phyloP scores from a whole-genome alignment of 169 alveolate genomes.

The Blepharisma undulans region DNA sequence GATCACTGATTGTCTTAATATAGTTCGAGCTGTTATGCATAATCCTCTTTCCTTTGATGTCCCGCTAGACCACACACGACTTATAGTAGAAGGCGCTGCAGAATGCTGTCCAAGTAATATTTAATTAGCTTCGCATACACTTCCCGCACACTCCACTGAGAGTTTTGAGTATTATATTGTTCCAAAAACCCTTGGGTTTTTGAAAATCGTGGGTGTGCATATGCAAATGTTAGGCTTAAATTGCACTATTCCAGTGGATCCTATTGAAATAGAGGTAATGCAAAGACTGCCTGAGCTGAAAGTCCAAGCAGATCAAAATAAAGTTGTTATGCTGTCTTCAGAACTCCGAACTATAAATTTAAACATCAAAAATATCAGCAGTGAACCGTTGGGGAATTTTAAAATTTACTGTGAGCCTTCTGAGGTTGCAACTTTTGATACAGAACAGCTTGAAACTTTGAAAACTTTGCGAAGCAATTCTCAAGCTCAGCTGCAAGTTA shows the following conservation, averaged over 20 bases:
- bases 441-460: background rate
- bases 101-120: slow-evolving; percentile 24
- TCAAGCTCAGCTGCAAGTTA: background rate
- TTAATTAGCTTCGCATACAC: background rate
- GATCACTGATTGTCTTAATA: slow-evolving; percentile 4
- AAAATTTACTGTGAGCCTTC: background rate
- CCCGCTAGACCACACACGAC: background rate
- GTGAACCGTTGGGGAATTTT: slow-evolving; percentile 11
- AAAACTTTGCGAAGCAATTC: background rate
- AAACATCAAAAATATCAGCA: background rate
- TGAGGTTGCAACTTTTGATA: slow-evolving; percentile 13
- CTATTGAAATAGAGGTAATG: slow-evolving; percentile 10
- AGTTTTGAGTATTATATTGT: background rate
- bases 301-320: background rate
- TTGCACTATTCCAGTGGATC: background rate
- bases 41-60: background rate
- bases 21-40: background rate
- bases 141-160: background rate
- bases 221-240: background rate
- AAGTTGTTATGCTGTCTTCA: slow-evolving; percentile 17
- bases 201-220: background rate
- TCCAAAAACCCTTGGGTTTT: background rate
- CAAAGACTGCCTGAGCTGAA: slow-evolving; percentile 22
- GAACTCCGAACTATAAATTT: background rate
- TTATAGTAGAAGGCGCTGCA: slow-evolving; percentile 14